A percentile compares a stretch with the other conserved stretches of the same genome.
phyloP scores from a whole-genome alignment of 164 flowering plant species.

The Aristolochia fimbriata region DNA sequence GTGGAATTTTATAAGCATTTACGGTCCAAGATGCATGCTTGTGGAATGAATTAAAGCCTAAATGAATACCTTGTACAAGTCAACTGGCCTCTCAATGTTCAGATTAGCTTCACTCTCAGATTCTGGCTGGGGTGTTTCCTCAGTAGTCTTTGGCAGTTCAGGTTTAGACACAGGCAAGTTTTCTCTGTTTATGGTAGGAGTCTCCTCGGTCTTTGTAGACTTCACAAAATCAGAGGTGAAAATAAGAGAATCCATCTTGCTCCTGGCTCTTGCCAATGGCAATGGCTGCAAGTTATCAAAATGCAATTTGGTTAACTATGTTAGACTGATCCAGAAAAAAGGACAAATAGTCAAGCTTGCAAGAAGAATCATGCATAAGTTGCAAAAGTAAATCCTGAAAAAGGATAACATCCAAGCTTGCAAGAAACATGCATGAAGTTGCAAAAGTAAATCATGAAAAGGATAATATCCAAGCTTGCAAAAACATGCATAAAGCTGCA shows the following conservation, averaged over 20 bases:
- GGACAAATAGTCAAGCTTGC: too few relatives aligned
- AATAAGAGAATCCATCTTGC: slow-evolving; percentile 74
- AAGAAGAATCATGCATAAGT: too few relatives aligned
- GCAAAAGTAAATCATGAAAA: too few relatives aligned
- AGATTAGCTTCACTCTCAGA: slow-evolving; percentile 33
- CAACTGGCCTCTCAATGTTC: slow-evolving; percentile 88
- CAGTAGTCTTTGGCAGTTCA: slow-evolving; percentile 13
- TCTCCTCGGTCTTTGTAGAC: slow-evolving; percentile 28
- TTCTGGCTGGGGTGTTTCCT: slow-evolving; percentile 22
- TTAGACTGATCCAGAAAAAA: too few relatives aligned
- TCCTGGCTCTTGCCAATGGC: slow-evolving; percentile 26
- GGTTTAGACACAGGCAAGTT: slow-evolving; percentile 16
- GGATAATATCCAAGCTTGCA: too few relatives aligned
- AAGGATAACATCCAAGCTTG: too few relatives aligned
- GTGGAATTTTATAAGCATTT: neutral
- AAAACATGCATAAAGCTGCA: too few relatives aligned
- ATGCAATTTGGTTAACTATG: too few relatives aligned
- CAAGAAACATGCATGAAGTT: too few relatives aligned
- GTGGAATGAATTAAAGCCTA: neutral
- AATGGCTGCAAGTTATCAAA: too few relatives aligned
- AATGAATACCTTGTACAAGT: slow-evolving; percentile 72
- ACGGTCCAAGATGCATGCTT: neutral
- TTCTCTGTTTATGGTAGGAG: slow-evolving; percentile 14
- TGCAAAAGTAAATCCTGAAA: too few relatives aligned
- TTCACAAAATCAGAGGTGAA: slow-evolving; percentile 46